Evolutionary conservation across 2,329 filamentous ascomycete species (phyloP).

Genomic region (Penicillium janthinellum): DNA sequence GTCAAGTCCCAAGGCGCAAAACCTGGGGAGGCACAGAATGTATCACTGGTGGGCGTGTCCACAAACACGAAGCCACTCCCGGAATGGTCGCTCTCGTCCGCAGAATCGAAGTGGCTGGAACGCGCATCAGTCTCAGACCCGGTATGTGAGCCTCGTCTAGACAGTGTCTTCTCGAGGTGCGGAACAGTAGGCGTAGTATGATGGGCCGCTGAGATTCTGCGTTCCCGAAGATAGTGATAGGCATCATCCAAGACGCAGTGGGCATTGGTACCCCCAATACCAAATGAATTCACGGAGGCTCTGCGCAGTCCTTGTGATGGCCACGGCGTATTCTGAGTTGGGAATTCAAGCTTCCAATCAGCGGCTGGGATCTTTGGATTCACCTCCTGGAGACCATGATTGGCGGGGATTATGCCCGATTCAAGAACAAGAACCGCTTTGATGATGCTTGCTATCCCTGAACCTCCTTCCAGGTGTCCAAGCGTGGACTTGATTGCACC

Average conservation of each 20-base stretch:
- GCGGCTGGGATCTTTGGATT: slow-evolving; percentile 41
- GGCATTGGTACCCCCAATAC: slow-evolving; percentile 39
- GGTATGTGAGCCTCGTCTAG: neutral
- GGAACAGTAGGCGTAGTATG: slow-evolving; percentile 10
- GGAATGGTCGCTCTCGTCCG: slow-evolving; percentile 17
- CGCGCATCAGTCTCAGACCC: neutral
- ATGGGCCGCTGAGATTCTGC: slow-evolving; percentile 13
- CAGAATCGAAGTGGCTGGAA: neutral
- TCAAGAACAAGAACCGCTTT: slow-evolving; percentile 49
- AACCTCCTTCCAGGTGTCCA: slow-evolving; percentile 34
- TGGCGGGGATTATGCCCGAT: slow-evolving; percentile 48
- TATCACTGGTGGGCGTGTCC: slow-evolving; percentile 19
- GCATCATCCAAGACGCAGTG: slow-evolving; percentile 38
- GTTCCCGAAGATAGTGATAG: slow-evolving; percentile 23
- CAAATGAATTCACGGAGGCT: slow-evolving; percentile 41
- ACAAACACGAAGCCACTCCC: slow-evolving; percentile 5
- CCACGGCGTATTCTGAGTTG: slow-evolving; percentile 27
- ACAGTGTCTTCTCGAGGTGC: neutral
- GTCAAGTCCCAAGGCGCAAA: neutral
- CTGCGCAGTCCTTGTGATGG: slow-evolving; percentile 29
- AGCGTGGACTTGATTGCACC: slow-evolving; percentile 29
- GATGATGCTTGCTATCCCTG: slow-evolving; percentile 39
- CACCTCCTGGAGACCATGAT: slow-evolving; percentile 43
- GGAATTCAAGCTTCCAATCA: slow-evolving; percentile 38
- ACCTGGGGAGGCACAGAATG: slow-evolving; percentile 7